A percentile compares a stretch with the other conserved stretches of the same genome.
Conservation (phyloP, 78 protist species). For the Paulinella micropora region DNA sequence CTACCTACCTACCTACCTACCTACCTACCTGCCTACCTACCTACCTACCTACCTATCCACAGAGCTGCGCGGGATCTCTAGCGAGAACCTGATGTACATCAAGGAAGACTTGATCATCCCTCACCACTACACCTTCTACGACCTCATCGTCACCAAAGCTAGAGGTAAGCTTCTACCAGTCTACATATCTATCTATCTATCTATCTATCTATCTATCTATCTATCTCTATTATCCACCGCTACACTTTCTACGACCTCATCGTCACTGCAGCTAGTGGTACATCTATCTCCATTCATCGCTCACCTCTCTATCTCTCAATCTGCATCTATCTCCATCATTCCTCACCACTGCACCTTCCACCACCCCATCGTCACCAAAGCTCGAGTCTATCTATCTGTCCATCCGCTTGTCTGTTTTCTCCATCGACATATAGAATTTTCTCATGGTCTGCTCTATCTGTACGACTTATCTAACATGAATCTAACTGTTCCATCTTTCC, state of each 20-base stretch:
- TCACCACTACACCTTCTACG: slow-evolving; percentile 25
- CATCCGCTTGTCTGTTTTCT: too few relatives aligned
- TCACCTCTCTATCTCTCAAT: not conserved
- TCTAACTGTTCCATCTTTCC: too few relatives aligned
- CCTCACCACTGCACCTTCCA: not conserved
- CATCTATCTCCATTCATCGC: not conserved
- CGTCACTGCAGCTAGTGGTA: not conserved
- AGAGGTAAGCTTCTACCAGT: not conserved
- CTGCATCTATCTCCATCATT: not conserved
- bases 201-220: not conserved
- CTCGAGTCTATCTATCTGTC: too few relatives aligned
- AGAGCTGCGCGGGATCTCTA: slow-evolving; percentile 39
- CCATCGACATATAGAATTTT: too few relatives aligned
- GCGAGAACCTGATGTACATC: slow-evolving; percentile 62
- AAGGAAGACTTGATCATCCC: slow-evolving; percentile 81
- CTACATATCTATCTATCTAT: not conserved
- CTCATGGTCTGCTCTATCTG: too few relatives aligned
- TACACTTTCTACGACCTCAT: slow-evolving; percentile 14
- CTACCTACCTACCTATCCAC: too few relatives aligned
- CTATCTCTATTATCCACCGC: not conserved
- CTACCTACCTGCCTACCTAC: too few relatives aligned
- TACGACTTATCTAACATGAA: too few relatives aligned
- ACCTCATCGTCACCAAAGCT: not conserved
- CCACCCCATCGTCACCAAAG: too few relatives aligned
- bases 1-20: too few relatives aligned